Evolutionary conservation across 164 flowering plant species (phyloP), one percentile per base, ranked within the genome.

Genomic region (Vitis amurensis): DNA sequence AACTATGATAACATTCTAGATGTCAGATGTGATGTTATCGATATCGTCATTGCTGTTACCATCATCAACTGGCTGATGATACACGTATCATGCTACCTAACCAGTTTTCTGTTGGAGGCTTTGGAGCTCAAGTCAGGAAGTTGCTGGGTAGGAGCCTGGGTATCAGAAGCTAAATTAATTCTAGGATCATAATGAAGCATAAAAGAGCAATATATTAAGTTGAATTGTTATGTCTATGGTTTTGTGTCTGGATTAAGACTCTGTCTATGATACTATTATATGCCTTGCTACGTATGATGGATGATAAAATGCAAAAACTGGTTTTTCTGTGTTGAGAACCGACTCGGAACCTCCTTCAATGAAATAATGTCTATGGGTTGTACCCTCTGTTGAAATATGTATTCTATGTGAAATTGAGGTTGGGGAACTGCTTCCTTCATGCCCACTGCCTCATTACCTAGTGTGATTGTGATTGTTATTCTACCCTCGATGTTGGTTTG

Each of bases 41-140:
- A 59, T 11, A 27, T 23, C 30, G 2, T 59, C n/a, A 50, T 14
- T 44, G 31, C 64, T 69, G 73, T 30, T 60, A 48, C 11, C 14
- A 5, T 15, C 61, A 15, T 55, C 29, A 47, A n/a, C 61, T 48
- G 27, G 63, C n/a, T 50, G 29, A 47, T 23, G 64, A 60, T 49
- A 55, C 44, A 50, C 49, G 11, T 50, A 11, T 59, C 49, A 2
- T 62, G 67, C 31, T 44, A 4, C 67, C 16, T 23, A 13, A 61
- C 10, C 67, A 67, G 67, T 60, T 72, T 23, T 50, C 51, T 57
- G 50, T 49, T 50, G 23, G 30, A 6, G 1, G 64, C 55, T 68
- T 59, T 47, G 19, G 57, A 60, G 58, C 60, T 59, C 15, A 49
- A 51, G 72, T 30, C 9, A 27, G 19, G 59, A 56, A 53, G 56